These are phyloP conservation scores for Yarrowia galli DNA, from an alignment of 1,139 yeast species.

Conservation along the genomic window DNA sequence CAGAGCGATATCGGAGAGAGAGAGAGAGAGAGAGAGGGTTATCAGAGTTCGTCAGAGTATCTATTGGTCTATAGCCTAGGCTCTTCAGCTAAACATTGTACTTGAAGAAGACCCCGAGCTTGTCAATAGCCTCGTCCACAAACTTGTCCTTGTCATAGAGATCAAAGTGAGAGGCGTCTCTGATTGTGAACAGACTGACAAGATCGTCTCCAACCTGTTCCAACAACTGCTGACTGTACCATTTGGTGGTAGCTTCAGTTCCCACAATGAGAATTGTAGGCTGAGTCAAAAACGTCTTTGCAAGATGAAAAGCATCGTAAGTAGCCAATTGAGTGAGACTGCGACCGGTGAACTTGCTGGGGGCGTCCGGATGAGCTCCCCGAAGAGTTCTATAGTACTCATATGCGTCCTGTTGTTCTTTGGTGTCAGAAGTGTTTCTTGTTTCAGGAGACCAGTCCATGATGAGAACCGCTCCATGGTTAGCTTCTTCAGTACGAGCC, in stretches of 20 bases:
- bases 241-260: not conserved
- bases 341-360: conserved; percentile 16
- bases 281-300: conserved; percentile 6
- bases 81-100: not conserved
- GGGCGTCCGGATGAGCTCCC: conserved; percentile 12
- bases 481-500: conserved; percentile 18
- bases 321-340: conserved; percentile 5
- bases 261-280: conserved; percentile 11
- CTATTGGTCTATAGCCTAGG: too few relatives aligned
- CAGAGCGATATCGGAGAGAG: too few relatives aligned
- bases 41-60: too few relatives aligned
- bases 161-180: conserved; percentile 10
- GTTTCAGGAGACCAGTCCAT: conserved; percentile 29
- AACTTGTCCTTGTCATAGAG: conserved; percentile 13
- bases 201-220: not conserved
- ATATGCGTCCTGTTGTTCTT: conserved; percentile 19
- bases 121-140: conserved; percentile 1
- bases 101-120: conserved; percentile 7
- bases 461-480: conserved; percentile 8
- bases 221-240: conserved; percentile 9
- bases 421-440: not conserved
- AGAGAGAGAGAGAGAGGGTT: too few relatives aligned
- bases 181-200: not conserved
- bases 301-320: conserved; percentile 19
- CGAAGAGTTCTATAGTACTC: conserved; percentile 30